Conservation (phyloP, 2,329 filamentous ascomycete genomes). For the Cytospora piceae region DNA sequence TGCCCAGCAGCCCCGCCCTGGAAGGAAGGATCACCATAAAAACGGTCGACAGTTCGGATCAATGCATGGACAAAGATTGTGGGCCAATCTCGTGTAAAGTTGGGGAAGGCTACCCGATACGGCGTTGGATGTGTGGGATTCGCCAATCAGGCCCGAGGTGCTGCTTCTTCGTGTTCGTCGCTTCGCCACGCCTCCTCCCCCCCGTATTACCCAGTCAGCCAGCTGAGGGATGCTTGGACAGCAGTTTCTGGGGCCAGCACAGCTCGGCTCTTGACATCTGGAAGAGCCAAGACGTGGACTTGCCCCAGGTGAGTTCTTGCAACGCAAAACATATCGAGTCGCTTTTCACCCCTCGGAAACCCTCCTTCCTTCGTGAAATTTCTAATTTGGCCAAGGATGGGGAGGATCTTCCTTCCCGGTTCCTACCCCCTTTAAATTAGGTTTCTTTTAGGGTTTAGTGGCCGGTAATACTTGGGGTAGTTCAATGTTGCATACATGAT, state of each 20-base stretch:
- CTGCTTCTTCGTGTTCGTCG: conserved; percentile 9
- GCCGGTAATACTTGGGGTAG: background rate
- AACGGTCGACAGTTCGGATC: background rate
- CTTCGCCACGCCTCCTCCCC: background rate
- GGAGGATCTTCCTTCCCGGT: background rate
- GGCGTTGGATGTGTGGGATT: conserved; percentile 11
- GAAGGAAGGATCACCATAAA: too few species aligned
- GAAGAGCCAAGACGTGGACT: too few species aligned
- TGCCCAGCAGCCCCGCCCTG: background rate
- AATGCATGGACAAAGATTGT: background rate
- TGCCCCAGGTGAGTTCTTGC: too few species aligned
- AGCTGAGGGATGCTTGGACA: background rate
- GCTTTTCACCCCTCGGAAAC: background rate
- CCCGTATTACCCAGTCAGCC: background rate
- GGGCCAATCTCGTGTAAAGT: conserved; percentile 20
- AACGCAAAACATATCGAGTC: too few species aligned
- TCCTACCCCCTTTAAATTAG: background rate
- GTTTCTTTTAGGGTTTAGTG: background rate
- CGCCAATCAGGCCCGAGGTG: conserved; percentile 8
- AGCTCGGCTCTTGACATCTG: background rate
- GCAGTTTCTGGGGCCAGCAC: background rate
- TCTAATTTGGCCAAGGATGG: background rate
- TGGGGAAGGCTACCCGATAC: conserved; percentile 21
- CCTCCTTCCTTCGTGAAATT: background rate
- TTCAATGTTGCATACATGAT: background rate